phyloP scores from a whole-genome alignment of 2,329 filamentous ascomycete genomes.

The Pestalotiopsis fici region DNA sequence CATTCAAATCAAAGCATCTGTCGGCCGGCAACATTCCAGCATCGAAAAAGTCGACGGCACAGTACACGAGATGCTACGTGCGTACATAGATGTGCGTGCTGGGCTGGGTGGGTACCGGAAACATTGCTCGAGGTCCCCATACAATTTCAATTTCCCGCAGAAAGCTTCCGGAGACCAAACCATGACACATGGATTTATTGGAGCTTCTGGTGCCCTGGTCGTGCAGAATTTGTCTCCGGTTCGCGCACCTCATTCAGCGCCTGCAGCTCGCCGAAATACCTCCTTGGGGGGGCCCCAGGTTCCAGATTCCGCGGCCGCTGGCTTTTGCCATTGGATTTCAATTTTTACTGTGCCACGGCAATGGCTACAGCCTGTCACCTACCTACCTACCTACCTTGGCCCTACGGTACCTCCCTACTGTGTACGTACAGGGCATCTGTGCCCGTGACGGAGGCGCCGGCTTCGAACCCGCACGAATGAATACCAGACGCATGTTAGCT shows the following conservation, averaged over 20 bases:
- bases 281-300: not conserved
- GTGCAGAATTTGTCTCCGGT: not conserved
- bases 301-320: not conserved
- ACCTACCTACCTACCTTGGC: not conserved
- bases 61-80: not conserved
- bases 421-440: not conserved
- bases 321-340: not conserved
- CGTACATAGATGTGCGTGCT: not conserved
- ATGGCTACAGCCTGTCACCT: not conserved
- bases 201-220: not conserved
- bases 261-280: not conserved
- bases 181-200: not conserved
- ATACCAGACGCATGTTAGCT: not conserved
- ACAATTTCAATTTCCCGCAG: not conserved
- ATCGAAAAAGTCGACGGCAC: not conserved
- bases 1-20: not conserved
- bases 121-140: not conserved
- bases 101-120: not conserved
- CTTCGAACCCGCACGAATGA: not conserved
- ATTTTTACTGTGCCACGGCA: not conserved
- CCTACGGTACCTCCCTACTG: not conserved
- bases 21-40: not conserved
- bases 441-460: not conserved
- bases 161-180: not conserved
- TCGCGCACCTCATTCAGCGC: not conserved